These are phyloP conservation scores for Otatea glauca DNA, from an alignment of 176 grass and related monocot species.

Conservation along the genomic window DNA sequence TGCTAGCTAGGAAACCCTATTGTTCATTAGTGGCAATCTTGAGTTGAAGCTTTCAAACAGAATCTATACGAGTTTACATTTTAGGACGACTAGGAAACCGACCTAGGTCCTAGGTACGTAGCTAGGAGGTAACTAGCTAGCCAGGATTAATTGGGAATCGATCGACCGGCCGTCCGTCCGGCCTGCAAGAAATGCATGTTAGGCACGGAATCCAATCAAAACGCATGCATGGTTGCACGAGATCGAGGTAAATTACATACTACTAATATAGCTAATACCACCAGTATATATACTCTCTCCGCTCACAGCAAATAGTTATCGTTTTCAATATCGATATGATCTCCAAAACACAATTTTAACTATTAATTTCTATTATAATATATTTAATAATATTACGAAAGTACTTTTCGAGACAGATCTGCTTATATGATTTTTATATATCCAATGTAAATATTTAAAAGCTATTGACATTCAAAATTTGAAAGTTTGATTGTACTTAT, in stretches of 20 bases:
- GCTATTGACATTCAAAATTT: too few relatives aligned
- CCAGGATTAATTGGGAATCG: constrained; percentile 45
- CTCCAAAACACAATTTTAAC: too few relatives aligned
- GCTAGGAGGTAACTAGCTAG: neutral
- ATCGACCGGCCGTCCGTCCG: constrained; percentile 27
- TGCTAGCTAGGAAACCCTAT: neutral
- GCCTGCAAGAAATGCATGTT: constrained; percentile 43
- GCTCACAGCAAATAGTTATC: too few relatives aligned
- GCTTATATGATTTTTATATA: too few relatives aligned
- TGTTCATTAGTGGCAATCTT: neutral
- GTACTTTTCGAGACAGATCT: too few relatives aligned
- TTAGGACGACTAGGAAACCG: constrained; percentile 1
- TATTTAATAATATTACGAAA: too few relatives aligned
- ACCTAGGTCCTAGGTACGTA: neutral
- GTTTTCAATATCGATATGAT: too few relatives aligned
- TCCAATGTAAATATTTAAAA: too few relatives aligned
- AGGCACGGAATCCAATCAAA: constrained; percentile 50
- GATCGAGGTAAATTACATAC: constrained; percentile 28
- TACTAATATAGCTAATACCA: neutral
- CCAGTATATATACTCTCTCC: neutral
- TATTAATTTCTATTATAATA: too few relatives aligned
- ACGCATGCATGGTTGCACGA: constrained; percentile 13
- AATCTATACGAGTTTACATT: neutral
- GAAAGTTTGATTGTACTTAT: too few relatives aligned
- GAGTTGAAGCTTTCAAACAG: neutral